A percentile compares a stretch with the other conserved stretches of the same genome.
phyloP scores from a whole-genome alignment of 2,329 filamentous ascomycete species.

The Juglanconis oblonga region DNA sequence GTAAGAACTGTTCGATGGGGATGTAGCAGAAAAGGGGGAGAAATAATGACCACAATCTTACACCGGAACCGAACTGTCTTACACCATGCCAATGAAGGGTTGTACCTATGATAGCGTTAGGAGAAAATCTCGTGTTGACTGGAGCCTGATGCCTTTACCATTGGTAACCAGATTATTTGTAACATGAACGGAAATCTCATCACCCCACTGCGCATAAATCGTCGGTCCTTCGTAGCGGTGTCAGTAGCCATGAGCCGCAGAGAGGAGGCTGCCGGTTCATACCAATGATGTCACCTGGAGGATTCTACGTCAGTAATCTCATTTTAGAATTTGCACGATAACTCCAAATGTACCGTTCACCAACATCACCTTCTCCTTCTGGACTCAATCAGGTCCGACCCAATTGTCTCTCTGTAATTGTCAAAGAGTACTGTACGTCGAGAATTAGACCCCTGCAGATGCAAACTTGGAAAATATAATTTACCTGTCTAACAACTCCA shows the following conservation, averaged over 20 bases:
- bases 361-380: constrained; percentile 38
- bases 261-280: neutral
- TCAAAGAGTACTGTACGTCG: constrained; percentile 24
- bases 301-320: neutral
- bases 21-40: no score
- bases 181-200: constrained; percentile 55
- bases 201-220: constrained; percentile 52
- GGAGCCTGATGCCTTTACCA: constrained; percentile 22
- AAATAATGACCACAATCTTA: neutral
- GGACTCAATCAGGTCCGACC: constrained; percentile 27
- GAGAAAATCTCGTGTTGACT: neutral
- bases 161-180: constrained; percentile 59
- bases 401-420: constrained; percentile 28
- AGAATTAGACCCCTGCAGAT: neutral
- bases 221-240: constrained; percentile 40
- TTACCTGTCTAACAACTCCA: constrained; percentile 21
- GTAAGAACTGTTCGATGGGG: neutral
- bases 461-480: neutral
- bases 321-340: neutral
- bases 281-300: constrained; percentile 15
- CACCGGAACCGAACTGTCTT: constrained; percentile 37
- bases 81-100: constrained; percentile 51
- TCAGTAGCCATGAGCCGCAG: neutral
- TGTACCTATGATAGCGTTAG: constrained; percentile 27
- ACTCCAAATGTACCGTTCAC: constrained; percentile 45